Percentiles rank a stretch among this genome's conserved stretches.
Conservation (phyloP, 1,139 yeast genomes). For the Yamadazyma oceani region DNA sequence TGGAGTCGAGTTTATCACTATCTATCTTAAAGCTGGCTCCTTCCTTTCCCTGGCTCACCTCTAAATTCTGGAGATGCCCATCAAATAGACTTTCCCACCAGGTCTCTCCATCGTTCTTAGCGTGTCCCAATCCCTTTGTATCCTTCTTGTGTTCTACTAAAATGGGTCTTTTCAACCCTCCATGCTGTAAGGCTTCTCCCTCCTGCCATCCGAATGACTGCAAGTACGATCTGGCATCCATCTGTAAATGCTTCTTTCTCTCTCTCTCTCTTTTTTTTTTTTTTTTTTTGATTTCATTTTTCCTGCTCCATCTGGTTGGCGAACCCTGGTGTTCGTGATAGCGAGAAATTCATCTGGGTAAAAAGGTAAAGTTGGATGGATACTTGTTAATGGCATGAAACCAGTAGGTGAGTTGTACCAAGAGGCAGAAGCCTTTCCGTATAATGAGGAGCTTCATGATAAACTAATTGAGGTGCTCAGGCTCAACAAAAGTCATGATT, state of each 20-base stretch:
- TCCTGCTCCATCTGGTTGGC: background rate
- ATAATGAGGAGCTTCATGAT: slow-evolving; percentile 19
- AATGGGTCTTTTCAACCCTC: slow-evolving; percentile 83
- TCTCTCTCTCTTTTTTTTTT: background rate
- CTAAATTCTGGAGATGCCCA: slow-evolving; percentile 81
- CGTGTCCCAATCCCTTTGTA: slow-evolving; percentile 84
- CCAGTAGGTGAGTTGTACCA: slow-evolving; percentile 5
- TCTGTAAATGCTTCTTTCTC: slow-evolving; percentile 19
- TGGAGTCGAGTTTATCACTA: slow-evolving; percentile 32
- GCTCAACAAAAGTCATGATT: slow-evolving; percentile 8
- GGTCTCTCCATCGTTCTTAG: slow-evolving; percentile 64
- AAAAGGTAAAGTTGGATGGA: too few relatives aligned
- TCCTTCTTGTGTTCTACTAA: slow-evolving; percentile 89
- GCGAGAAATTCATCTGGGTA: too few relatives aligned
- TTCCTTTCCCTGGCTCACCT: slow-evolving; percentile 43
- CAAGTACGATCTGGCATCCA: slow-evolving; percentile 77
- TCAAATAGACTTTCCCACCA: slow-evolving; percentile 98
- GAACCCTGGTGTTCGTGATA: background rate
- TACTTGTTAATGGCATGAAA: slow-evolving; percentile 1
- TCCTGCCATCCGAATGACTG: slow-evolving; percentile 87
- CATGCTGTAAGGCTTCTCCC: slow-evolving; percentile 79
- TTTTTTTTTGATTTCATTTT: background rate
- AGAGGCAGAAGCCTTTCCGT: slow-evolving; percentile 17
- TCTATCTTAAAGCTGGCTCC: slow-evolving; percentile 41
- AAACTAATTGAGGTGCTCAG: slow-evolving; percentile 19